Base-by-base conservation (phyloP, 2,329 filamentous ascomycete species). In the Acephala macrosclerotiorum region DNA sequence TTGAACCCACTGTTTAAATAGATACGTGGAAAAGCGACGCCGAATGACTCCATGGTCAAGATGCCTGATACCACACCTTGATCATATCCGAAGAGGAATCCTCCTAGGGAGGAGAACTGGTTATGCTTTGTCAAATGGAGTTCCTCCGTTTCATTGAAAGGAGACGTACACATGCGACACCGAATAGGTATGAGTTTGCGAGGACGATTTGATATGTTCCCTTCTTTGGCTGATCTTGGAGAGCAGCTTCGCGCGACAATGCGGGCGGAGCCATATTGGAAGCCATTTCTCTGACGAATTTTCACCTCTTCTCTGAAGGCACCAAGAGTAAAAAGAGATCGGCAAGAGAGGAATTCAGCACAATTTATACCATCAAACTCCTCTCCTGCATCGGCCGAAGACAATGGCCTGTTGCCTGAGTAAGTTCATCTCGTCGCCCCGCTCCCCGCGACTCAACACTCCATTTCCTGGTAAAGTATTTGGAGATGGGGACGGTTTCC, bases 21-120 rank as follows among this genome's bases (percentile, higher is more conserved):
- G 18, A 83, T 76, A 8, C 76, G 69, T 4, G 80, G 81, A 49
- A 79, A 77, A 16, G 73, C 69, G 35, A 77, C 77, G 2, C 73
- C 78, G 65, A 83, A 83, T 45, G 79, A 80, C 64, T 80, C 75
- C 76, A 81, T 81, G 5, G 79, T 81, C 59, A 83, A 76, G 53
- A 83, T 78, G 42, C 80, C 80, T 0, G 80, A 82, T 55, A 83
- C 77, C 35, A 84, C 79, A 38, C 80, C 81, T 14, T 80, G 81
- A 62, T 84, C 81, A 73, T 83, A 83, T 12, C 82, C 81, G 51
- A 83, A 81, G 2, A 80, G 72, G 29, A 81, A 71, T 1, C 79
- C 79, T n/a, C 79, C 79, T 0, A 81, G 72, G 0, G 79, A 80
- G 6, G 79, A 77, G 65, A 81, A 80, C 78, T 80, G 45, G 14